Percentiles rank a stretch among this genome's conserved stretches.
phyloP scores from a whole-genome alignment of 2,329 filamentous ascomycete genomes.

The Clarireedia monteithiana region DNA sequence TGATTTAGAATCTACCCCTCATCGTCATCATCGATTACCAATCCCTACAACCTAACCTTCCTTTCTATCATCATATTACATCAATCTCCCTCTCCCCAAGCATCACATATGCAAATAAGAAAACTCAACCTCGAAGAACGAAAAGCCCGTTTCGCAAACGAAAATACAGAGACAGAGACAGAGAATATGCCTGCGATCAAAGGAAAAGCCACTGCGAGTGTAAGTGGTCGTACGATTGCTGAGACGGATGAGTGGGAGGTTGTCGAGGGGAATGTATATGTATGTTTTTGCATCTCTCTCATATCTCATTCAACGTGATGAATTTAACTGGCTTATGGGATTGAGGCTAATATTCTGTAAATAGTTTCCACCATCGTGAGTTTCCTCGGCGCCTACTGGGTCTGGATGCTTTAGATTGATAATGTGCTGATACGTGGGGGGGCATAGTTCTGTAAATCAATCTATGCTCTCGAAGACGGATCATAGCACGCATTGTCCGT shows the following conservation, averaged over 20 bases:
- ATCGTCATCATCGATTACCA: conserved; percentile 1
- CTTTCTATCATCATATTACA: background rate
- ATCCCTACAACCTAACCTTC: background rate
- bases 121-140: background rate
- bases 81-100: background rate
- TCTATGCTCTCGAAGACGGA: conserved; percentile 34
- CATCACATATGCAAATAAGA: background rate
- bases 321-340: conserved; percentile 5
- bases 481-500: conserved; percentile 36
- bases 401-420: background rate
- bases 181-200: conserved; percentile 13
- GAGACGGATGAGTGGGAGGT: conserved; percentile 38
- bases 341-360: background rate
- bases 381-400: background rate
- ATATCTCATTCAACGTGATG: background rate
- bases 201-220: conserved; percentile 31
- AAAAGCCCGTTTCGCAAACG: background rate
- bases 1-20: conserved; percentile 3
- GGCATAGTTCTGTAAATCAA: conserved; percentile 31
- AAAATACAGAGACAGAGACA: background rate
- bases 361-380: conserved; percentile 32
- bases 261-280: conserved; percentile 43
- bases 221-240: conserved; percentile 38
- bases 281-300: conserved; percentile 13
- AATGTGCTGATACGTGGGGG: no score